A percentile compares a stretch with the other conserved stretches of the same genome.
These are phyloP conservation scores for Aspergillus fumigatus DNA, from an alignment of 2,329 filamentous ascomycete genomes.

Conservation along the genomic window DNA sequence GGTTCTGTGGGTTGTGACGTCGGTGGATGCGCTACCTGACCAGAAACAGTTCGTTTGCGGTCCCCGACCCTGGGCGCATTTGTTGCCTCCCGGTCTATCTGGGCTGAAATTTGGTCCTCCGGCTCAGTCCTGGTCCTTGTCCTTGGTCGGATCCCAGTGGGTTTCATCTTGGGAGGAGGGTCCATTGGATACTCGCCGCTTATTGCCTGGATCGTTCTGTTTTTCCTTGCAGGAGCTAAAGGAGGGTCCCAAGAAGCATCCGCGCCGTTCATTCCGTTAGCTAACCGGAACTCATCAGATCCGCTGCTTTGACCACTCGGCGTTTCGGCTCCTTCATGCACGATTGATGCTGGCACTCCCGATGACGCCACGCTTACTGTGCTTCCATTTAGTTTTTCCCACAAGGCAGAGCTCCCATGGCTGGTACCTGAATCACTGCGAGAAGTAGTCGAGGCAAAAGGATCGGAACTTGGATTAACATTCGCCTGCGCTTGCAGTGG, in stretches of 20 bases:
- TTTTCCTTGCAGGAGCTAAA: conserved; percentile 44
- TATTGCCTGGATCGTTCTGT: conserved; percentile 50
- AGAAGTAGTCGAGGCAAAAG: conserved; percentile 36
- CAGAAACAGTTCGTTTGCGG: conserved; percentile 88
- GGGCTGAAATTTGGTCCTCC: conserved; percentile 36
- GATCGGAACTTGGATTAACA: conserved; percentile 36
- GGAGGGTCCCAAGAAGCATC: conserved; percentile 40
- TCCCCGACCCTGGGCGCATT: conserved; percentile 47
- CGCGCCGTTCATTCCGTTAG: conserved; percentile 24
- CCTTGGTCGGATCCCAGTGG: conserved; percentile 42
- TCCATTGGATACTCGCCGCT: conserved; percentile 51
- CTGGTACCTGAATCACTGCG: conserved; percentile 31
- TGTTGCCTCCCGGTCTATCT: conserved; percentile 28
- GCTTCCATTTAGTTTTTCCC: conserved; percentile 47
- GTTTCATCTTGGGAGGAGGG: conserved; percentile 61
- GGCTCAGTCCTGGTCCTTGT: conserved; percentile 36
- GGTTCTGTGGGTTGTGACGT: conserved; percentile 58
- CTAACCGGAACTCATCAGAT: conserved; percentile 36
- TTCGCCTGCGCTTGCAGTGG: conserved; percentile 36
- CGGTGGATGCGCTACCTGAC: conserved; percentile 58
- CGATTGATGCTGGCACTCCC: conserved; percentile 21
- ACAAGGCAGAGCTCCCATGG: conserved; percentile 43
- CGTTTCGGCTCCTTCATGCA: conserved; percentile 60
- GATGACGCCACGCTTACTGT: conserved; percentile 38
- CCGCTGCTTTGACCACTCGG: conserved; percentile 50